phyloP scores from a whole-genome alignment of 768 basidiomycete species.

The Macrolepiota albuminosa region DNA sequence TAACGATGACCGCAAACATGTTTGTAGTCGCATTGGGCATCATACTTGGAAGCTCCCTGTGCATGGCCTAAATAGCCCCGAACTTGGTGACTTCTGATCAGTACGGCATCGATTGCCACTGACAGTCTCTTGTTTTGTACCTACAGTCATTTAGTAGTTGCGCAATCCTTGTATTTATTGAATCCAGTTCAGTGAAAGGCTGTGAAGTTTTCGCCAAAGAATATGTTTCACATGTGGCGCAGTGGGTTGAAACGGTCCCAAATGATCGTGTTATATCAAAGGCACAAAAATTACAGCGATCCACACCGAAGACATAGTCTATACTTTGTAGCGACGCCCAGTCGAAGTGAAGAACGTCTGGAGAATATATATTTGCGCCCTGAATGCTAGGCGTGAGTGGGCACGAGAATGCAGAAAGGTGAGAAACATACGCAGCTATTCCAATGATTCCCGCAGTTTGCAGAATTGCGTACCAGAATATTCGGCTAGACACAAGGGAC shows the following conservation, averaged over 20 bases:
- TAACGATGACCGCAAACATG: background rate
- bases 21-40: background rate
- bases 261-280: background rate
- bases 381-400: slow-evolving; percentile 23
- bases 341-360: slow-evolving; percentile 98
- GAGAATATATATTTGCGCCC: slow-evolving; percentile 85
- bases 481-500: slow-evolving; percentile 44
- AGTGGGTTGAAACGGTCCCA: background rate
- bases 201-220: background rate
- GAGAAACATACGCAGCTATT: slow-evolving; percentile 76
- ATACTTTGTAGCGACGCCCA: slow-evolving; percentile 85
- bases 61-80: background rate
- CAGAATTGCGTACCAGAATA: slow-evolving; percentile 91
- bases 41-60: background rate
- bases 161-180: background rate
- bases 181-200: background rate
- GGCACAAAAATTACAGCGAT: slow-evolving; percentile 5
- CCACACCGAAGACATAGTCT: slow-evolving; percentile 16
- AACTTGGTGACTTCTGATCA: background rate
- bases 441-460: slow-evolving; percentile 75
- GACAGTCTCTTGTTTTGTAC: background rate
- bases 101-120: background rate
- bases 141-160: background rate
- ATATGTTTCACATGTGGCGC: background rate
- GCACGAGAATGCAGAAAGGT: background rate